These are phyloP conservation scores for Chaetomium sp. DNA, from an alignment of 2,329 filamentous ascomycete species.

Conservation along the genomic window DNA sequence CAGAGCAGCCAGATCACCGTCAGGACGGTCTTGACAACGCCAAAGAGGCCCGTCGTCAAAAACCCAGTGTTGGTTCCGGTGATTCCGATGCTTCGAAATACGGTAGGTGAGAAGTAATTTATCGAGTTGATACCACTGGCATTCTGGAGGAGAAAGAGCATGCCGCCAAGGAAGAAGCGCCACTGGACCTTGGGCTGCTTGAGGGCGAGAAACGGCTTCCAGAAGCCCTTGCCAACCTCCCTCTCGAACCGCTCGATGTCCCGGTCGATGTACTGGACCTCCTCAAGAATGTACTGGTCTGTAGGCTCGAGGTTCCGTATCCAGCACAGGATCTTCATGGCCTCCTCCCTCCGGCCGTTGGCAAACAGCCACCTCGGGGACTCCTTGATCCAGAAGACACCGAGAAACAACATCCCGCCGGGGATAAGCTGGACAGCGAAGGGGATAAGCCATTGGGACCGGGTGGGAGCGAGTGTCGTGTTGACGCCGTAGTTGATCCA, in stretches of 20 bases:
- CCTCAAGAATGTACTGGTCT: slow-evolving; percentile 71
- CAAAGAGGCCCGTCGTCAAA: slow-evolving; percentile 73
- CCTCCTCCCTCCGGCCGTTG: slow-evolving; percentile 61
- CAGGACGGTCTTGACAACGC: slow-evolving; percentile 71
- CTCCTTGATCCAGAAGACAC: slow-evolving; percentile 63
- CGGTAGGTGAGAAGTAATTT: slow-evolving; percentile 72
- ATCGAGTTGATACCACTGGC: slow-evolving; percentile 75
- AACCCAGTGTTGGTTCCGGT: slow-evolving; percentile 49
- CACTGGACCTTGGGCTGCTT: slow-evolving; percentile 62
- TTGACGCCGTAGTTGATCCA: slow-evolving; percentile 68
- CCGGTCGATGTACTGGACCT: slow-evolving; percentile 69
- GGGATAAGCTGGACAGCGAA: slow-evolving; percentile 70
- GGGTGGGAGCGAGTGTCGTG: slow-evolving; percentile 49
- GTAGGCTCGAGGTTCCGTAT: slow-evolving; percentile 59
- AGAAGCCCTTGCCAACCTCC: slow-evolving; percentile 71
- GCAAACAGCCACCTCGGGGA: slow-evolving; percentile 71
- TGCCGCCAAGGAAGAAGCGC: slow-evolving; percentile 71
- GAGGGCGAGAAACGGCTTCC: slow-evolving; percentile 67
- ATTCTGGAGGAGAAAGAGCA: slow-evolving; percentile 81
- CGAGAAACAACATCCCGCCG: slow-evolving; percentile 61
- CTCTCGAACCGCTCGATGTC: slow-evolving; percentile 66
- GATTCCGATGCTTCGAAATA: slow-evolving; percentile 60
- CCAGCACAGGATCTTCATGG: slow-evolving; percentile 62
- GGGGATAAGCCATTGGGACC: slow-evolving; percentile 65
- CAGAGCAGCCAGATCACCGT: slow-evolving; percentile 71